Evolutionary conservation across 2,329 filamentous ascomycete species (phyloP).

Genomic region (Fusarium nisikadoi): DNA sequence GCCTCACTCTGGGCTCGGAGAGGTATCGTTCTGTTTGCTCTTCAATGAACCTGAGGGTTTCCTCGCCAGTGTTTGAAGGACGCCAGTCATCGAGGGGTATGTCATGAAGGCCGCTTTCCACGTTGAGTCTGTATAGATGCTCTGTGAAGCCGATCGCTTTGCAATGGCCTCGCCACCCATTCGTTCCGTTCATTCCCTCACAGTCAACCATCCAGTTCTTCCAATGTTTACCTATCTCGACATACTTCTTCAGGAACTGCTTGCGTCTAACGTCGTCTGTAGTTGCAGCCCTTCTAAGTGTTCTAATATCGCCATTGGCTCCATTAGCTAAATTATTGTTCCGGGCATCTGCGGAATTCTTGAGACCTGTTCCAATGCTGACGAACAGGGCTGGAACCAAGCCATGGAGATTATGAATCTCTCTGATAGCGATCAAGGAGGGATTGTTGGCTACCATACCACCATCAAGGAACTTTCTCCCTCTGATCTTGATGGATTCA

Average conservation of each 20-base stretch:
- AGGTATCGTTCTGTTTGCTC: neutral
- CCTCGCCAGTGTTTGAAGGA: neutral
- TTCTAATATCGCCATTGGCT: neutral
- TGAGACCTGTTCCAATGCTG: constrained; percentile 13
- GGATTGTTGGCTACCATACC: constrained; percentile 15
- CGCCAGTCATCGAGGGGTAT: constrained; percentile 1
- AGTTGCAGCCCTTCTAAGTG: neutral
- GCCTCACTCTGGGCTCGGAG: accelerated
- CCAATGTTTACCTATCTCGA: neutral
- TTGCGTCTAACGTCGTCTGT: neutral
- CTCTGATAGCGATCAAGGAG: accelerated
- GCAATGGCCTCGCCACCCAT: neutral
- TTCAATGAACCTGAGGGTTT: neutral
- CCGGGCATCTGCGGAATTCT: accelerated
- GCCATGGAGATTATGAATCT: neutral
- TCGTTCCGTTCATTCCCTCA: neutral
- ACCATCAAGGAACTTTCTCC: neutral
- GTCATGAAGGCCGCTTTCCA: neutral
- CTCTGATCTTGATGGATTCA: neutral
- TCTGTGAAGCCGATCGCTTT: neutral
- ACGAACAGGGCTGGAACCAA: neutral
- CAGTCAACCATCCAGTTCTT: neutral
- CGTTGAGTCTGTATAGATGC: neutral
- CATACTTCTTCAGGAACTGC: neutral
- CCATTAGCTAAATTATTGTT: no score